Evolutionary conservation across 345 rosid species (phyloP).

Genomic region (Noccaea caerulescens): DNA sequence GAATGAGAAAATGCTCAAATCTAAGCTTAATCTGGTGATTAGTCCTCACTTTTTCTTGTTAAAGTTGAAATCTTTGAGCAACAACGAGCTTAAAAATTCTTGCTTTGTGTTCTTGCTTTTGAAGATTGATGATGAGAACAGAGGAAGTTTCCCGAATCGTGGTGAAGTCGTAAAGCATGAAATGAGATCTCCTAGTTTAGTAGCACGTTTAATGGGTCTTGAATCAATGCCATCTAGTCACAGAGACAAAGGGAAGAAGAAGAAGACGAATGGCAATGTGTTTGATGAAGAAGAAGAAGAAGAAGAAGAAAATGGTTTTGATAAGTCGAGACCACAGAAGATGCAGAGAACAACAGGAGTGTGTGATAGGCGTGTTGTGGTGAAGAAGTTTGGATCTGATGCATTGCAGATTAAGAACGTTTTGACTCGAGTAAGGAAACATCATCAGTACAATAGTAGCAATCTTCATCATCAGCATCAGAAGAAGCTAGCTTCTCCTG

Average conservation of each 20-base stretch:
- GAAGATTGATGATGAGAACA: constrained; percentile 86
- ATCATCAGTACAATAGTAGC: constrained; percentile 47
- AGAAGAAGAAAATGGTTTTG: constrained; percentile 24
- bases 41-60: not conserved
- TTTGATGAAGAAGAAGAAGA: constrained; percentile 21
- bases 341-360: constrained; percentile 69
- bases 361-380: constrained; percentile 58
- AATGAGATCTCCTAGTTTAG: constrained; percentile 75
- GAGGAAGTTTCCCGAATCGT: constrained; percentile 66
- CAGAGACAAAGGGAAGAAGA: constrained; percentile 63
- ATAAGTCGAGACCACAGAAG: constrained; percentile 78
- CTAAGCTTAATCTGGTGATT: constrained; percentile 69
- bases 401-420: constrained; percentile 79
- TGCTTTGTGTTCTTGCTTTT: not conserved
- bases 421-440: constrained; percentile 65
- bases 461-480: constrained; percentile 59
- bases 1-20: constrained; percentile 87
- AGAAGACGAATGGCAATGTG: constrained; percentile 26
- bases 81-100: not conserved
- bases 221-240: constrained; percentile 72
- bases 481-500: constrained; percentile 61
- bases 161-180: constrained; percentile 56
- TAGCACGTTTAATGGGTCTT: constrained; percentile 97
- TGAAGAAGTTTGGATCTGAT: constrained; percentile 78
- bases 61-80: not conserved